Percentiles rank a stretch among this genome's conserved stretches.
Conservation (phyloP, 768 basidiomycete species). For the Candolleomyces efflorescens region DNA sequence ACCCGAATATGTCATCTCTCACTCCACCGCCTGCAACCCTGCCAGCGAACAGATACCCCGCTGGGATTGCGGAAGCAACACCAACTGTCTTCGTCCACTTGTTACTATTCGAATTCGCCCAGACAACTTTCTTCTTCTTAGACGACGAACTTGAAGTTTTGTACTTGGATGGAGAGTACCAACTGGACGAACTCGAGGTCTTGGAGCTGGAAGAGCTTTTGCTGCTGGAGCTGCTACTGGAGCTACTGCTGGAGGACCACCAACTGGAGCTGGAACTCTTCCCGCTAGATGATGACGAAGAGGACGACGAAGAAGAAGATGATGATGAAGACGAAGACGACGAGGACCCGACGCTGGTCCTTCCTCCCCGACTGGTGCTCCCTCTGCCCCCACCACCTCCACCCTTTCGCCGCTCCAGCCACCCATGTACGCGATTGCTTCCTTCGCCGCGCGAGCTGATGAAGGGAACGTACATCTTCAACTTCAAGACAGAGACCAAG, state of each 20-base stretch:
- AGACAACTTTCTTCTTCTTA: background rate
- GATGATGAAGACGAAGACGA: background rate
- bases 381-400: slow-evolving; percentile 7
- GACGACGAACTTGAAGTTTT: background rate
- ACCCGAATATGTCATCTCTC: slow-evolving; percentile 37
- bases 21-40: slow-evolving; percentile 47
- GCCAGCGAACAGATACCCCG: slow-evolving; percentile 39
- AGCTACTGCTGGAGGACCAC: too few species aligned
- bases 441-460: background rate
- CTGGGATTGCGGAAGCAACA: slow-evolving; percentile 28
- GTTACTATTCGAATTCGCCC: background rate
- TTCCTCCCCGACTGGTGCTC: background rate
- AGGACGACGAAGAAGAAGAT: background rate
- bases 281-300: background rate
- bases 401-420: slow-evolving; percentile 8
- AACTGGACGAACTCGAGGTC: slow-evolving; percentile 1
- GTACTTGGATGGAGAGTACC: background rate
- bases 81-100: slow-evolving; percentile 16
- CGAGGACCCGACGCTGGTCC: background rate
- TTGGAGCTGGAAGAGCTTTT: background rate
- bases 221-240: background rate
- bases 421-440: background rate
- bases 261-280: background rate
- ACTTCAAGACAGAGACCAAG: background rate
- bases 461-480: background rate